phyloP scores from a whole-genome alignment of 768 basidiomycete species.

The Auricularia heimuer region DNA sequence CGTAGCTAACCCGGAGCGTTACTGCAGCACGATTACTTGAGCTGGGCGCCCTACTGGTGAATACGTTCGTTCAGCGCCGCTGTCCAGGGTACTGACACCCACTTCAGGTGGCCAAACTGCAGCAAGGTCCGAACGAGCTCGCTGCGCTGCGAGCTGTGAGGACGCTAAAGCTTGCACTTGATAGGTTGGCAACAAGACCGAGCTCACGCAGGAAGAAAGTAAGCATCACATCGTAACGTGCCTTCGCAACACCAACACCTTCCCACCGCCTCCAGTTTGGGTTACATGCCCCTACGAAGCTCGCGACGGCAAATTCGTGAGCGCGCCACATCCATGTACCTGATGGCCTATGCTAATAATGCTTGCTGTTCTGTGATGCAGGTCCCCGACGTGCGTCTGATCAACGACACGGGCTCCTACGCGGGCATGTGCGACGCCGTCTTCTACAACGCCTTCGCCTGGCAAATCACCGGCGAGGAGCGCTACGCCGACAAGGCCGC shows the following conservation, averaged over 20 bases:
- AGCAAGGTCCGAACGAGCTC: not conserved
- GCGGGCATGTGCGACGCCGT: conserved; percentile 33
- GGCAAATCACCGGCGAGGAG: conserved; percentile 29
- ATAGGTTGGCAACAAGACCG: conserved; percentile 46
- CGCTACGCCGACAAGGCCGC: conserved; percentile 37
- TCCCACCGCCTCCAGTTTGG: conserved; percentile 20
- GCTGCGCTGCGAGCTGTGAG: conserved; percentile 32
- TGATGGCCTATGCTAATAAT: too few species aligned
- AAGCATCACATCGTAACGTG: not conserved
- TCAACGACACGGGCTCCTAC: conserved; percentile 32
- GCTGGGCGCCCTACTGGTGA: not conserved
- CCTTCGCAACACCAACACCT: not conserved
- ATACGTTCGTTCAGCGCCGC: too few species aligned
- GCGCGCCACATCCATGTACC: conserved; percentile 19
- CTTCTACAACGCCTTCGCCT: conserved; percentile 38
- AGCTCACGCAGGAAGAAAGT: conserved; percentile 44
- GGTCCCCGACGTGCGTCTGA: conserved; percentile 40
- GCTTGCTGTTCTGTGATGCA: conserved; percentile 14
- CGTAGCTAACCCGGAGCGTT: not conserved
- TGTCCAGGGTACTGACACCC: too few species aligned
- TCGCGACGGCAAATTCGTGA: conserved; percentile 43
- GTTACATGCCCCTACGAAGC: conserved; percentile 38
- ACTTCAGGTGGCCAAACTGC: not conserved
- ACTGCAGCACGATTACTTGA: not conserved
- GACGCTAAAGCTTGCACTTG: conserved; percentile 32